Evolutionary conservation across 2,329 filamentous ascomycete species (phyloP), one percentile per base, ranked within the genome.

Genomic region (Davidsoniella neocaledoniae): DNA sequence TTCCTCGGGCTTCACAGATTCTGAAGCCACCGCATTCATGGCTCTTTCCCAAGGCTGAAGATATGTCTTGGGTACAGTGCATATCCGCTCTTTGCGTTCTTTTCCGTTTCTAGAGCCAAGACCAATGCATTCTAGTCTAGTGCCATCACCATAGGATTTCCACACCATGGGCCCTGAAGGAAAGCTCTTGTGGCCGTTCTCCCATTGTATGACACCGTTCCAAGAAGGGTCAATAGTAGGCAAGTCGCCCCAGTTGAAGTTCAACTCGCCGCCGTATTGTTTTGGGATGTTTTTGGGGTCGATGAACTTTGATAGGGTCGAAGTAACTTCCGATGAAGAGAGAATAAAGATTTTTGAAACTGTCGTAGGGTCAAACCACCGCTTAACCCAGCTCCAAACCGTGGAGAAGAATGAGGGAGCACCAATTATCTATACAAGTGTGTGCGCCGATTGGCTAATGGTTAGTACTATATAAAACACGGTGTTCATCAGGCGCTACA

Each of bases 331-430:
- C 50, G 75, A 61, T 7, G 77, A 69, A 44, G 73, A 72, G 49
- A 96, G 76, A 58, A 96, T 91, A 64, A 94, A 94, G 63, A 96
- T 95, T 69, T 96, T 96, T 59, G 86, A 91, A 2, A 87, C 85
- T 33, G 90, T 95, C 54, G 87, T 86, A 5, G 88, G 88, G 66
- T 88, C 83, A 60, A 94, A 94, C 87, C 88, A 94, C 60, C 83
- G 81, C 72, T 94, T 94, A 66, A 94, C 76, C 86, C 87, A 94
- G 56, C 84, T 79, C 88, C 88, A 90, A 53, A 94, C 85, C 2
- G 86, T 94, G 46, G 83, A 83, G 69, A 94, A 94, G 73, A 94
- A 94, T 43, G 75, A 68, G 6, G 90, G 90, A 0, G 90, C 90
- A 54, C 88, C 88, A 55, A 95, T 86, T 59, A 96, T 83, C 54